phyloP scores from a whole-genome alignment of 352 stramenopile species.

The Phytophthora macrochlamydospora region DNA sequence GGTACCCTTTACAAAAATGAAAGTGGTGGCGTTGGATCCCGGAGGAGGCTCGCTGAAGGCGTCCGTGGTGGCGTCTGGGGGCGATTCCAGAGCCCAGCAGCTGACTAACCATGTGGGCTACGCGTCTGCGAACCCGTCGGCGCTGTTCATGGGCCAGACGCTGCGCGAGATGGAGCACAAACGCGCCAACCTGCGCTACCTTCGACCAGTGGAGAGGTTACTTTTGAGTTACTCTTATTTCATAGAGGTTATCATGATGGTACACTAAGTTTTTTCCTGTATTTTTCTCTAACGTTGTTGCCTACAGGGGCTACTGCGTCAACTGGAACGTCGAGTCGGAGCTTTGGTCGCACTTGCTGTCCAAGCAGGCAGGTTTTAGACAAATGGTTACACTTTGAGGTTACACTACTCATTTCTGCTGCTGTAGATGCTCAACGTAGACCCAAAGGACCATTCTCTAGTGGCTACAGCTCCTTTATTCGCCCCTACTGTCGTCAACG shows the following conservation, averaged over 20 bases:
- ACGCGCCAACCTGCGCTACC: constrained; percentile 49
- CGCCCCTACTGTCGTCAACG: constrained; percentile 53
- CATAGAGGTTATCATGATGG: not conserved
- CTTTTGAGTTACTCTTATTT: constrained; percentile 1
- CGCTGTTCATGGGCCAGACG: constrained; percentile 44
- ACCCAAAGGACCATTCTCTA: constrained; percentile 56
- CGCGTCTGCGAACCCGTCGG: constrained; percentile 24
- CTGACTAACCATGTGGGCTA: constrained; percentile 63
- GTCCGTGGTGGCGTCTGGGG: constrained; percentile 35
- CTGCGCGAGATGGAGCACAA: constrained; percentile 61
- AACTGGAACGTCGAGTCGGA: constrained; percentile 84
- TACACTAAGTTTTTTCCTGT: too few species aligned
- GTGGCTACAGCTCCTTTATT: constrained; percentile 67
- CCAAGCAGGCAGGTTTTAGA: constrained; percentile 32
- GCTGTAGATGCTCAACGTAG: constrained; percentile 49
- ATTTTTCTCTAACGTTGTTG: not conserved
- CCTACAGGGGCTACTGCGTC: constrained; percentile 71
- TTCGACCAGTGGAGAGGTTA: constrained; percentile 53
- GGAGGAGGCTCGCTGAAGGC: constrained; percentile 72
- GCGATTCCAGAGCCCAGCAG: constrained; percentile 4
- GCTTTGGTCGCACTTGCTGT: constrained; percentile 62
- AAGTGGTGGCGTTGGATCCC: constrained; percentile 59
- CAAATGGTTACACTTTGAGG: constrained; percentile 1
- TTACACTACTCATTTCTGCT: constrained; percentile 2
- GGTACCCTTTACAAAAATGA: constrained; percentile 6